These are phyloP conservation scores for Zychaea mexicana DNA, from an alignment of 371 early-diverging fungal species.

Conservation along the genomic window DNA sequence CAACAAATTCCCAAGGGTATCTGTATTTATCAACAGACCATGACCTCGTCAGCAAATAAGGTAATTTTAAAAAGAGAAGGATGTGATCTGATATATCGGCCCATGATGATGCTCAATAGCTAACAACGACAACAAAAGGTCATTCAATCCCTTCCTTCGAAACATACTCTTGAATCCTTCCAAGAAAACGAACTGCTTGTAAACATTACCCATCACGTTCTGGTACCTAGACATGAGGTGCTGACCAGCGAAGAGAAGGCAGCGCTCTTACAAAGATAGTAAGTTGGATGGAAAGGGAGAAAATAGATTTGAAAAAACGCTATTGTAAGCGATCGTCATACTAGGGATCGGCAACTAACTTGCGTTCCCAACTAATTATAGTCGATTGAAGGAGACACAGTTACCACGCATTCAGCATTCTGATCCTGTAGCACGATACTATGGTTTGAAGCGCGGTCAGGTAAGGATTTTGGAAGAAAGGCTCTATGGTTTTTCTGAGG, in stretches of 20 bases:
- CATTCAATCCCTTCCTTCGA: constrained; percentile 66
- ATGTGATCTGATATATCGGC: not conserved
- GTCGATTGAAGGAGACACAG: constrained; percentile 95
- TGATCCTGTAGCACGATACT: constrained; percentile 98
- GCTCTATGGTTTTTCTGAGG: not conserved
- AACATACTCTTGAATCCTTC: constrained; percentile 93
- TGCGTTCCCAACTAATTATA: constrained; percentile 19
- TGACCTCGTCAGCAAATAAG: constrained; percentile 93
- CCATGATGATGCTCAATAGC: no score
- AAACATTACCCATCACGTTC: constrained; percentile 97
- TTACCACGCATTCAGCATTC: constrained; percentile 91
- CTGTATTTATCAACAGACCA: constrained; percentile 79
- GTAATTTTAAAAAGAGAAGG: constrained; percentile 29
- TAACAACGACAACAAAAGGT: constrained; percentile 47
- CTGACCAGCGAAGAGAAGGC: constrained; percentile 91
- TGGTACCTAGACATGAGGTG: constrained; percentile 97
- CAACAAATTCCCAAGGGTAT: constrained; percentile 84
- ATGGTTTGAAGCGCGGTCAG: constrained; percentile 95
- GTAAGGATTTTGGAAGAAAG: constrained; percentile 29
- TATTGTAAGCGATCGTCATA: not conserved
- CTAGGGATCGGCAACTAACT: not conserved
- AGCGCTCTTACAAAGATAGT: constrained; percentile 91
- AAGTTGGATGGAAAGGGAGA: constrained; percentile 31
- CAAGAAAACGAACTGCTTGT: constrained; percentile 95
- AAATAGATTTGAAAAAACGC: not conserved